A percentile compares a stretch with the other conserved stretches of the same genome.
Evolutionary conservation across 352 stramenopile genomes (phyloP).

Genomic region (Pythium diclinum): DNA sequence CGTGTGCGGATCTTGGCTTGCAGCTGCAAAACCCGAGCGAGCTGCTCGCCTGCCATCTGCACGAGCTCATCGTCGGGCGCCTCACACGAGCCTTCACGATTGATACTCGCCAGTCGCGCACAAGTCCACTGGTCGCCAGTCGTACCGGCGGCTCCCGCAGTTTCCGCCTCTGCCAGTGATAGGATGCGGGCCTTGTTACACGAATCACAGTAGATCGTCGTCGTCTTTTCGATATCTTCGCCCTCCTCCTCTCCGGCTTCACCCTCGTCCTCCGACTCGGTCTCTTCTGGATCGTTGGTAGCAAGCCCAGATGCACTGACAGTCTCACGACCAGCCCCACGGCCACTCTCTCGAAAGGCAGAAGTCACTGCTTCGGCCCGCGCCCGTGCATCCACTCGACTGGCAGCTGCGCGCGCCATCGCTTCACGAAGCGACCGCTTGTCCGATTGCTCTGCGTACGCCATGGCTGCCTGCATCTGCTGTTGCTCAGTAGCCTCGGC

Average conservation of each 20-base stretch:
- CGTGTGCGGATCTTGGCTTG: conserved; percentile 46
- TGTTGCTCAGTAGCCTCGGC: conserved; percentile 9
- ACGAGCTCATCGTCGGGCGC: conserved; percentile 70
- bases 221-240: conserved; percentile 58
- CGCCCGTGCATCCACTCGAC: conserved; percentile 44
- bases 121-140: conserved; percentile 53
- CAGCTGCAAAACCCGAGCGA: conserved; percentile 46
- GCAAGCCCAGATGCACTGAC: neutral
- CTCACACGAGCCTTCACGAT: conserved; percentile 42
- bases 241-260: conserved; percentile 38
- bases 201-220: conserved; percentile 76
- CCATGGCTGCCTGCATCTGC: conserved; percentile 12
- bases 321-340: neutral
- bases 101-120: conserved; percentile 29
- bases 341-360: conserved; percentile 30
- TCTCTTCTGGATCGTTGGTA: conserved; percentile 2
- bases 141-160: conserved; percentile 23
- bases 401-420: conserved; percentile 51
- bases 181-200: conserved; percentile 81
- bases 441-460: conserved; percentile 26
- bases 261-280: conserved; percentile 5
- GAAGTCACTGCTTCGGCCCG: conserved; percentile 42
- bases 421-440: conserved; percentile 37
- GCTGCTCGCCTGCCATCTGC: conserved; percentile 47
- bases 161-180: conserved; percentile 38